phyloP scores from a whole-genome alignment of 345 rosid species.

The Arabis hirsuta region DNA sequence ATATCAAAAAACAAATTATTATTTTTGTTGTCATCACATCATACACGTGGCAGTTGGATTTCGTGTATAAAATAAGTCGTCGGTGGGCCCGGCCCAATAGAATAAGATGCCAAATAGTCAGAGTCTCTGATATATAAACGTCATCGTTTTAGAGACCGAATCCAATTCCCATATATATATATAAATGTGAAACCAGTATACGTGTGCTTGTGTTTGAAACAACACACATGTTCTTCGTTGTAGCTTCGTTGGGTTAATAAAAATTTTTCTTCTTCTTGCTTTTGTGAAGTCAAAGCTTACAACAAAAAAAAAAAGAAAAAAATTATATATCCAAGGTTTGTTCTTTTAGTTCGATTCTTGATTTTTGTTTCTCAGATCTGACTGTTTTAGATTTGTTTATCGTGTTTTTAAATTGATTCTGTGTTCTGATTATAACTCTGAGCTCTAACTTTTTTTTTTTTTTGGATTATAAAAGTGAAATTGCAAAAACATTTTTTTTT shows the following conservation, averaged over 20 bases:
- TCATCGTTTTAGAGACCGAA: conserved; percentile 38
- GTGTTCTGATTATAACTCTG: conserved; percentile 5
- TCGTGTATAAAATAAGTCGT: conserved; percentile 33
- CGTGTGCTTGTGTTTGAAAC: conserved; percentile 36
- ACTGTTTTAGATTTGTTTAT: conserved; percentile 14
- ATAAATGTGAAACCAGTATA: conserved; percentile 16
- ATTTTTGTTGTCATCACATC: background rate
- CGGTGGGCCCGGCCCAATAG: conserved; percentile 37
- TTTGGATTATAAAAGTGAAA: too few species aligned
- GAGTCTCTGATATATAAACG: conserved; percentile 26
- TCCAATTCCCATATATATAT: conserved; percentile 34
- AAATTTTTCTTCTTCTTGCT: conserved; percentile 24
- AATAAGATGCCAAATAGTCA: conserved; percentile 42
- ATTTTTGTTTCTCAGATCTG: conserved; percentile 34
- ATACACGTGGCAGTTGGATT: conserved; percentile 36
- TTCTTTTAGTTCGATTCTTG: background rate
- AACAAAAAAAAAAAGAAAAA: background rate
- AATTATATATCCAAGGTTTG: conserved; percentile 26
- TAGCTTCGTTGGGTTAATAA: conserved; percentile 34
- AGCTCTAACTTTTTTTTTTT: background rate
- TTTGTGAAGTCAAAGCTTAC: conserved; percentile 40
- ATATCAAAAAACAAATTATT: too few species aligned
- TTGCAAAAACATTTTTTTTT: too few species aligned
- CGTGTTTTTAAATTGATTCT: background rate
- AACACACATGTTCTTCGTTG: conserved; percentile 44